phyloP scores from a whole-genome alignment of 306 rosid genomes.

The Oxytropis ochrocephala region DNA sequence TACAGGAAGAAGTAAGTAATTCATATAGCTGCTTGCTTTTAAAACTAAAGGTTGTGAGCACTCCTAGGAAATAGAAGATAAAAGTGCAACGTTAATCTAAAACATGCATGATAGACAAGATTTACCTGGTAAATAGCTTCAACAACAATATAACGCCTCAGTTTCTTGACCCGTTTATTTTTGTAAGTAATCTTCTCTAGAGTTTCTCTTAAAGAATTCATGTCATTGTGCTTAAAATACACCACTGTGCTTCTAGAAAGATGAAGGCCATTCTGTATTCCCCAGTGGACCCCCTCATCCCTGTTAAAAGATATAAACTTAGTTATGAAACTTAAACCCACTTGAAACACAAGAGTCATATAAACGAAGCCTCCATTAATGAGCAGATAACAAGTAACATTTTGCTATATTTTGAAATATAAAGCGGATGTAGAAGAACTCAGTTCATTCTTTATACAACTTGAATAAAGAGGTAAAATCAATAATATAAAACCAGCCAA shows the following conservation, averaged over 20 bases:
- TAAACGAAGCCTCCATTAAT: neutral
- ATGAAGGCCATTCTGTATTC: conserved; percentile 91
- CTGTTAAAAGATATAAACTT: conserved; percentile 37
- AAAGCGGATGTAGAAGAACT: neutral
- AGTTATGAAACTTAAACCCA: neutral
- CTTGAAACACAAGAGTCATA: neutral
- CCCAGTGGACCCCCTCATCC: conserved; percentile 99
- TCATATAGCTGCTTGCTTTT: conserved; percentile 9
- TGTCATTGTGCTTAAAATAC: conserved; percentile 89
- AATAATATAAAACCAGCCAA: neutral
- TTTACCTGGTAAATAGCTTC: conserved; percentile 94
- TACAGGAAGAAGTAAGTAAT: conserved; percentile 26
- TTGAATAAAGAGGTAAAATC: conserved; percentile 6
- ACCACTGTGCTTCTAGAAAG: conserved; percentile 93
- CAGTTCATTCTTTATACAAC: conserved; percentile 12
- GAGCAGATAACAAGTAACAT: neutral
- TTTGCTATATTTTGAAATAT: conserved; percentile 5
- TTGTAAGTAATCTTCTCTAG: conserved; percentile 62
- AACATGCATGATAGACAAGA: neutral
- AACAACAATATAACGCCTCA: conserved; percentile 96
- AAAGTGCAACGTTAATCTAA: neutral
- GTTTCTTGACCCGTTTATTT: conserved; percentile 56
- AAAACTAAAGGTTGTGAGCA: neutral
- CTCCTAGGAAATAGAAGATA: conserved; percentile 4
- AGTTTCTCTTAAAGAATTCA: conserved; percentile 71